Evolutionary conservation across 805 yeast genomes (phyloP).

Genomic region (Ogataea trehalophila): DNA sequence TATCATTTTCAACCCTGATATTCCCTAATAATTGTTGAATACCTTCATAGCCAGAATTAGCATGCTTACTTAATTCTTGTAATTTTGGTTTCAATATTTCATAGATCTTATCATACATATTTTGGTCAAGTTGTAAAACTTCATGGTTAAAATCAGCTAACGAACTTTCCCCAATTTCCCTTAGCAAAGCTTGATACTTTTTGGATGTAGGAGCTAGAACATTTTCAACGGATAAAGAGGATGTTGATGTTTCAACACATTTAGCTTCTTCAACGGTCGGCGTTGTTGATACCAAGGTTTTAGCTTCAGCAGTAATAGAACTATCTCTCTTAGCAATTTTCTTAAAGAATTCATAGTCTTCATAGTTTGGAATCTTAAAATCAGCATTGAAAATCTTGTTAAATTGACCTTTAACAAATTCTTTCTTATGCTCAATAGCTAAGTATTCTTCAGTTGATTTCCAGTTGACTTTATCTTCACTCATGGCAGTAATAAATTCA

Average conservation of each 20-base stretch:
- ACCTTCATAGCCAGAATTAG: conserved; percentile 25
- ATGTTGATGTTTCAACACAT: conserved; percentile 6
- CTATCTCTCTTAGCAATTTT: conserved; percentile 8
- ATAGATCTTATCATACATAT: conserved; percentile 23
- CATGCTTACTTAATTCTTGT: conserved; percentile 28
- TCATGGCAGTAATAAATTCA: conserved; percentile 12
- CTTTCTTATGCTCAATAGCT: conserved; percentile 26
- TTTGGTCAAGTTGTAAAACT: conserved; percentile 27
- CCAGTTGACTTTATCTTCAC: conserved; percentile 17
- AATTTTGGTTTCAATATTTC: conserved; percentile 32
- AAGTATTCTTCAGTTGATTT: conserved; percentile 24
- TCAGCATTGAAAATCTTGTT: conserved; percentile 27
- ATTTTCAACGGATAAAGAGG: conserved; percentile 8
- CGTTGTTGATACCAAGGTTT: conserved; percentile 1
- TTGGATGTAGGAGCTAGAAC: conserved; percentile 18
- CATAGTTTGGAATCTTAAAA: conserved; percentile 24
- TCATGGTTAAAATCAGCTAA: conserved; percentile 35
- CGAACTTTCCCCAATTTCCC: conserved; percentile 35
- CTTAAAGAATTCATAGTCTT: conserved; percentile 21
- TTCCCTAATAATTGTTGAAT: conserved; percentile 22
- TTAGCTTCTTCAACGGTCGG: conserved; percentile 3
- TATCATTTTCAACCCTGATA: conserved; percentile 17
- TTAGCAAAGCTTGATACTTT: conserved; percentile 29
- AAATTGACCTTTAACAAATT: conserved; percentile 29
- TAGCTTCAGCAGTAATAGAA: conserved; percentile 1